phyloP scores from a whole-genome alignment of 2,329 filamentous ascomycete species.

The Gremmenia infestans region DNA sequence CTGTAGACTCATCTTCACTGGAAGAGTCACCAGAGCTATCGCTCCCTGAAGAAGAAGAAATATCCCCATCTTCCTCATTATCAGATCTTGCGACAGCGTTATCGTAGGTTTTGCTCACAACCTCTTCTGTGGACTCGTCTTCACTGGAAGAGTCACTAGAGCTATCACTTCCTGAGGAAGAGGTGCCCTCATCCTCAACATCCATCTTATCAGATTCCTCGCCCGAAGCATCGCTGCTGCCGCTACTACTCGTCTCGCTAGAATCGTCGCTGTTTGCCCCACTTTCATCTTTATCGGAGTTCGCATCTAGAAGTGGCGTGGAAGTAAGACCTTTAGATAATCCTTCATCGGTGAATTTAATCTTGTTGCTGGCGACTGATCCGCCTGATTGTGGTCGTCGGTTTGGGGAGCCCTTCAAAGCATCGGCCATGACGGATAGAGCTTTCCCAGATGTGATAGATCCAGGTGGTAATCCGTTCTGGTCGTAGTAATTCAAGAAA shows the following conservation, averaged over 20 bases:
- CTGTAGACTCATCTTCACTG: conserved; percentile 4
- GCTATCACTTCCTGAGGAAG: conserved; percentile 11
- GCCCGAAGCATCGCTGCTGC: conserved; percentile 6
- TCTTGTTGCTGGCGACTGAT: conserved; percentile 23
- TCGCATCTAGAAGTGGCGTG: conserved; percentile 27
- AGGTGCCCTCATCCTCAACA: background rate
- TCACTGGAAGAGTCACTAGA: conserved; percentile 16
- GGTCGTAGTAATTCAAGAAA: conserved; percentile 28
- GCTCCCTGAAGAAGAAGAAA: conserved; percentile 7
- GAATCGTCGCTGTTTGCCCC: conserved; percentile 10
- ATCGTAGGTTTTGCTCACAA: conserved; percentile 21
- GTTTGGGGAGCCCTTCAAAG: conserved; percentile 15
- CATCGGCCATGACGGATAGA: conserved; percentile 26
- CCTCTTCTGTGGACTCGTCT: background rate
- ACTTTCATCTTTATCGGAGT: conserved; percentile 20
- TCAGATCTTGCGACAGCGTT: conserved; percentile 12
- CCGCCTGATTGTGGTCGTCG: conserved; percentile 9
- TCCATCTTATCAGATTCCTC: conserved; percentile 7
- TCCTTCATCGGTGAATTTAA: conserved; percentile 18
- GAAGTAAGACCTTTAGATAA: conserved; percentile 19
- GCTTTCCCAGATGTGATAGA: conserved; percentile 29
- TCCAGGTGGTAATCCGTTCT: conserved; percentile 29
- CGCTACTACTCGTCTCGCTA: conserved; percentile 4
- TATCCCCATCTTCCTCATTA: background rate
- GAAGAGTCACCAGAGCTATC: conserved; percentile 18